These are phyloP conservation scores for Herpetomonas muscarum DNA, from an alignment of 208 protist genomes.

Conservation along the genomic window DNA sequence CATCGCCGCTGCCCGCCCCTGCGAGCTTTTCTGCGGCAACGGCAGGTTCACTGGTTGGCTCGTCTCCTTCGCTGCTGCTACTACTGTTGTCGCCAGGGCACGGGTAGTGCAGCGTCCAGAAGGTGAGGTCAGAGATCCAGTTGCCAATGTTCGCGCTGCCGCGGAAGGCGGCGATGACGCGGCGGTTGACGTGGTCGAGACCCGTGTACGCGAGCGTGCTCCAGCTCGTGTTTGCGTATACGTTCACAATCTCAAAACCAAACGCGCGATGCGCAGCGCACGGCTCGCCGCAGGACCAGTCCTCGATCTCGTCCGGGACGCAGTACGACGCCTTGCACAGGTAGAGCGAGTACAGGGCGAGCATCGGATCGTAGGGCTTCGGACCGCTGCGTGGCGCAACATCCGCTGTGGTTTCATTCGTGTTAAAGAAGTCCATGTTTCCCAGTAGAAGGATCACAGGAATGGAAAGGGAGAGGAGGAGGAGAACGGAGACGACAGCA, in stretches of 20 bases:
- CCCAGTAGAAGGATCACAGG: no score
- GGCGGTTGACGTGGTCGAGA: slow-evolving; percentile 13
- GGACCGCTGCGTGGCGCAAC: background rate
- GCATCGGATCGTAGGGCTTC: background rate
- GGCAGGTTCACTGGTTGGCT: slow-evolving; percentile 1
- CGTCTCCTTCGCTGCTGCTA: background rate
- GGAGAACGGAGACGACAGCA: no score
- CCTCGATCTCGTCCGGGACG: slow-evolving; percentile 6
- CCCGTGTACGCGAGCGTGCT: slow-evolving; percentile 35
- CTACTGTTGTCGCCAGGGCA: slow-evolving; percentile 6
- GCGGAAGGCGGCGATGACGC: slow-evolving; percentile 58
- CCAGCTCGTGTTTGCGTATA: slow-evolving; percentile 29
- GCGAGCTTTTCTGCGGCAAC: background rate
- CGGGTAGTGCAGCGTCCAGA: slow-evolving; percentile 33
- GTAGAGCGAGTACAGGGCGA: slow-evolving; percentile 30
- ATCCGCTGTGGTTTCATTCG: background rate
- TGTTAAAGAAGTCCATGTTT: background rate
- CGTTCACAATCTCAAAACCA: slow-evolving; percentile 21
- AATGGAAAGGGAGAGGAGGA: no score
- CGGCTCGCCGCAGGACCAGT: slow-evolving; percentile 35
- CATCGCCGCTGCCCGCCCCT: background rate
- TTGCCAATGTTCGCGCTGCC: slow-evolving; percentile 52
- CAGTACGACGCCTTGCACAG: slow-evolving; percentile 57
- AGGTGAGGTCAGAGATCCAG: slow-evolving; percentile 61
- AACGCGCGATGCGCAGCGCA: slow-evolving; percentile 9